Percentiles rank a stretch among this genome's conserved stretches.
phyloP scores from a whole-genome alignment of 225 moss, liverwort and hornwort genomes.

The Antitrichia curtipendula region DNA sequence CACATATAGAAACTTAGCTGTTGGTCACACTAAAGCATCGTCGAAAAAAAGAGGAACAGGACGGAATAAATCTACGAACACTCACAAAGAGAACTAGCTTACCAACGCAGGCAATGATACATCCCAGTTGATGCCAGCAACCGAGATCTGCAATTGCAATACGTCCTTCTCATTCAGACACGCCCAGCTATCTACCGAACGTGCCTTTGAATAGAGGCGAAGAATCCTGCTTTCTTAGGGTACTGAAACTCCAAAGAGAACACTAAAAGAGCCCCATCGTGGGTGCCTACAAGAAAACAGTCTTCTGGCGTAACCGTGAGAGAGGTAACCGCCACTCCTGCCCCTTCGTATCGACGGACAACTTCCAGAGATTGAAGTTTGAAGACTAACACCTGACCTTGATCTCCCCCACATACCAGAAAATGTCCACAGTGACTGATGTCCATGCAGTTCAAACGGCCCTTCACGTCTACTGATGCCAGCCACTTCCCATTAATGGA shows the following conservation, averaged over 20 bases:
- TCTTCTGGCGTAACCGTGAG: constrained; percentile 69
- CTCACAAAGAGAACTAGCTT: not conserved
- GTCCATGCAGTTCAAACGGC: constrained; percentile 71
- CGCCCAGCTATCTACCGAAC: constrained; percentile 17
- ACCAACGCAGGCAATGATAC: not conserved
- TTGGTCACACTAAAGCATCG: not conserved
- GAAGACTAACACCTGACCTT: constrained; percentile 60
- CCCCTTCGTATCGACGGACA: constrained; percentile 55
- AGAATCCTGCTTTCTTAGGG: constrained; percentile 44
- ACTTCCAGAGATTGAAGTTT: constrained; percentile 55
- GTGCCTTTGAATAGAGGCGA: constrained; percentile 44
- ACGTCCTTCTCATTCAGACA: not conserved
- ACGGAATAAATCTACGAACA: not conserved
- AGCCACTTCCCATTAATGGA: constrained; percentile 68
- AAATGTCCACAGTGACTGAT: constrained; percentile 70
- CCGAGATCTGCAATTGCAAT: not conserved
- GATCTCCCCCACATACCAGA: constrained; percentile 66
- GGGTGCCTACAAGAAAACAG: constrained; percentile 66
- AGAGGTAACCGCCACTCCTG: constrained; percentile 49
- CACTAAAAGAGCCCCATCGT: constrained; percentile 53
- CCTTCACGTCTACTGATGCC: constrained; percentile 49
- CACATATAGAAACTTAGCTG: not conserved
- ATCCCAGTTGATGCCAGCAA: constrained; percentile 12
- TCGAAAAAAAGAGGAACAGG: not conserved
- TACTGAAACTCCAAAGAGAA: constrained; percentile 60